phyloP scores from a whole-genome alignment of 768 basidiomycete species.

The Boletus edulis region DNA sequence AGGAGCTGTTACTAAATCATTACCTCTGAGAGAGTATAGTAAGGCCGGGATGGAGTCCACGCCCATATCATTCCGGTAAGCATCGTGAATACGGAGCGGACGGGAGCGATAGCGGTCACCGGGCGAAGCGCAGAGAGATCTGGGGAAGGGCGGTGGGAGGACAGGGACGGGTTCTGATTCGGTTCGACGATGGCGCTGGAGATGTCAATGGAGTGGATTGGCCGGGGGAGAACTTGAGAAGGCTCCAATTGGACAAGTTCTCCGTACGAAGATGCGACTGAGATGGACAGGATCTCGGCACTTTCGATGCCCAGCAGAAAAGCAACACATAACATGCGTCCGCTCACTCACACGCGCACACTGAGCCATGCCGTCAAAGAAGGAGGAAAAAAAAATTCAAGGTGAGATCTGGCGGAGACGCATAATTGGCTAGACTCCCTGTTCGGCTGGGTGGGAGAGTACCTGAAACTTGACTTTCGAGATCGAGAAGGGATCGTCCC shows the following conservation, averaged over 20 bases:
- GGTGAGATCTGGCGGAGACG: constrained; percentile 21
- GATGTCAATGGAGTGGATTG: constrained; percentile 32
- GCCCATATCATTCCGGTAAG: constrained; percentile 34
- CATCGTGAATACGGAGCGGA: constrained; percentile 29
- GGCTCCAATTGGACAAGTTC: constrained; percentile 22
- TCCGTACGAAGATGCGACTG: constrained; percentile 21
- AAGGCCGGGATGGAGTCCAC: constrained; percentile 33
- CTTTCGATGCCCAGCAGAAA: constrained; percentile 10
- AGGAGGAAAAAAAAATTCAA: constrained; percentile 12
- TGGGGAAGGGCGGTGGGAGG: constrained; percentile 22
- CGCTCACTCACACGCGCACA: constrained; percentile 17
- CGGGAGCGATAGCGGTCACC: constrained; percentile 30
- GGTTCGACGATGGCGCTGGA: constrained; percentile 34
- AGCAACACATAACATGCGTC: constrained; percentile 14
- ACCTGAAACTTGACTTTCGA: constrained; percentile 36
- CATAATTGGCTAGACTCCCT: constrained; percentile 27
- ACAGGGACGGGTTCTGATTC: constrained; percentile 20
- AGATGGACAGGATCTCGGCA: constrained; percentile 22
- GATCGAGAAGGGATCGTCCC: constrained; percentile 39
- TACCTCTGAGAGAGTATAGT: constrained; percentile 34
- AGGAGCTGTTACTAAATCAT: constrained; percentile 36
- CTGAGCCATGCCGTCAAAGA: constrained; percentile 24
- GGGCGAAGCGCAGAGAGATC: constrained; percentile 23
- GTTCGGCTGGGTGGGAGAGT: constrained; percentile 30
- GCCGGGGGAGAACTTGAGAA: constrained; percentile 27